Evolutionary conservation across 768 basidiomycete species (phyloP), one percentile per base, ranked within the genome.

Genomic region (Xerocomus spinulosus): DNA sequence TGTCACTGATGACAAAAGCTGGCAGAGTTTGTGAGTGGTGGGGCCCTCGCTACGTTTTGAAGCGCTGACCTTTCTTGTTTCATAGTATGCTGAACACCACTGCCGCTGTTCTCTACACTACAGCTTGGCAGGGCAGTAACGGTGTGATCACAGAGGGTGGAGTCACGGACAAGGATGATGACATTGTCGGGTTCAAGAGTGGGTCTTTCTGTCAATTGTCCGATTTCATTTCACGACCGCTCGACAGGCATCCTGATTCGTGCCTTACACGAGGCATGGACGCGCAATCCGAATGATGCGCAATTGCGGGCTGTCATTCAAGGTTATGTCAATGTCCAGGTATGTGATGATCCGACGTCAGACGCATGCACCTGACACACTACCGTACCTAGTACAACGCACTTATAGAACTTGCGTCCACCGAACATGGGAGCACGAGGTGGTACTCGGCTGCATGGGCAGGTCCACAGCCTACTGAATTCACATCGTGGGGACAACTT

Each of bases 121-220:
- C 67, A 0, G 62, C 58, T 0, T 81, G 78, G 79, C 68, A 78
- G 56, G 74, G 73, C 9, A 53, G 55, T 15, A 67, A 79, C 49
- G 77, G 78, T 2, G 70, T 79, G 18, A 77, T 80, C 51, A 79
- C 74, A 12, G 79, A 80, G 58, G 77, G 76, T 18, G 62, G 72
- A 9, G 70, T 68, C 51, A 65, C 66, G 9, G 58, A 51, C 5
- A 52, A 54, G 7, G 70, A 78, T 47, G 72, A 77, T 46, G 77
- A 79, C 48, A 68, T 63, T 5, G 72, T 77, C 23, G 76, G 77
- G 7, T 79, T 79, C 62, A 80, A 80, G 67, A 71, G 79, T 74
- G 12, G 15, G 57, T 53, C 14, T 3, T 21, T 33, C 10, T 13
- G 9, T 24, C 12, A 12, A 18, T n/a, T 35, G 18, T 20, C 6